These are phyloP conservation scores for Penicillium olsonii DNA, from an alignment of 2,329 filamentous ascomycete genomes.

Conservation along the genomic window DNA sequence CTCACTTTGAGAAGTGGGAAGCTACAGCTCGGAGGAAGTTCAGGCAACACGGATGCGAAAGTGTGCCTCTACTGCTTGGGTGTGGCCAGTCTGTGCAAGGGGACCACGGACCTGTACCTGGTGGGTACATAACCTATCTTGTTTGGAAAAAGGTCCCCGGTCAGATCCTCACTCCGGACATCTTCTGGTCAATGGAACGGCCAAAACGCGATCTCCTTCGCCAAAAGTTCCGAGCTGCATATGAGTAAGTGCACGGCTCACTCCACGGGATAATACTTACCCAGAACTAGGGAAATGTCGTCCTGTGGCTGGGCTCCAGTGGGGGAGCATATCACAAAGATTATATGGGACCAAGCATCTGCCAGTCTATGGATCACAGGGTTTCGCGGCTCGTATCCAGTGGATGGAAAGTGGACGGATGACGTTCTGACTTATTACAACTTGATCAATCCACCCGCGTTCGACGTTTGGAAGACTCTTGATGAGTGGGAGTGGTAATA, in stretches of 20 bases:
- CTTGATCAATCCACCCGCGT: conserved; percentile 1
- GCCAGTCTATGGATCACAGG: conserved; percentile 5
- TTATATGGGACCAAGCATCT: conserved; percentile 4
- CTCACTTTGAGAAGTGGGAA: conserved; percentile 2
- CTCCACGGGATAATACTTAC: background rate
- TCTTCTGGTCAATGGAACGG: conserved; percentile 7
- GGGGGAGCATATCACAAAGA: conserved; percentile 3
- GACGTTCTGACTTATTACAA: background rate
- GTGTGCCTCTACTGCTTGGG: conserved; percentile 7
- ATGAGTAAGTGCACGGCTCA: conserved; percentile 2
- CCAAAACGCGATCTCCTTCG: conserved; percentile 3
- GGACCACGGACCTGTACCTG: conserved; percentile 4
- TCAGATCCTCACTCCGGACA: background rate
- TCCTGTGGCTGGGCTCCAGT: conserved; percentile 6
- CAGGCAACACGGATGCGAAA: conserved; percentile 4
- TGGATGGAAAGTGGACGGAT: conserved; percentile 3
- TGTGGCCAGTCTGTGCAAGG: conserved; percentile 6
- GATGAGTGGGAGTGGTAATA: conserved; percentile 3
- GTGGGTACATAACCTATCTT: conserved; percentile 7
- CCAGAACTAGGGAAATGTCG: conserved; percentile 3
- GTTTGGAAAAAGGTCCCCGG: conserved; percentile 6
- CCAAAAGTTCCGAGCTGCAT: conserved; percentile 5
- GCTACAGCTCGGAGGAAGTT: conserved; percentile 2
- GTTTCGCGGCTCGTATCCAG: conserved; percentile 1
- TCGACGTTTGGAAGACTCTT: background rate